phyloP scores from a whole-genome alignment of 768 basidiomycete genomes.

The Pisolithus albus region DNA sequence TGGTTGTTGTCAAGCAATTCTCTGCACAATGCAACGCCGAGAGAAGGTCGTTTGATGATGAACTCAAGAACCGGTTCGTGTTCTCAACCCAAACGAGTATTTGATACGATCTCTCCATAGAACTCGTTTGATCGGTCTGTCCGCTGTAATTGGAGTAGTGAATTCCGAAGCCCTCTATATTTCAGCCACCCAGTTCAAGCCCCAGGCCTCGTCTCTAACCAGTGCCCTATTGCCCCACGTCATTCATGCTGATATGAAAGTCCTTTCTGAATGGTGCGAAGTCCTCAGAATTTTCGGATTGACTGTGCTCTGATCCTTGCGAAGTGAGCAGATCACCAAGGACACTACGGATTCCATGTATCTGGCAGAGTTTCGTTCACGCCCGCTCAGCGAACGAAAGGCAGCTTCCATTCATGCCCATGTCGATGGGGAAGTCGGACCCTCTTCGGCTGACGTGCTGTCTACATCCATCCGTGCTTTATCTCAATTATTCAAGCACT shows the following conservation, averaged over 20 bases:
- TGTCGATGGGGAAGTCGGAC: constrained; percentile 82
- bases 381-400: constrained; percentile 71
- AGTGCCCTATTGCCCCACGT: constrained; percentile 65
- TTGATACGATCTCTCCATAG: constrained; percentile 30
- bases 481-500: constrained; percentile 65
- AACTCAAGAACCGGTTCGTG: constrained; percentile 65
- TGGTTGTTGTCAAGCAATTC: constrained; percentile 60
- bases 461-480: constrained; percentile 67
- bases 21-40: constrained; percentile 49
- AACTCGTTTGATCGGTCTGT: constrained; percentile 79
- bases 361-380: constrained; percentile 75
- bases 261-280: constrained; percentile 63
- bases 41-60: constrained; percentile 49
- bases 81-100: background rate
- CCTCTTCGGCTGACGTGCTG: constrained; percentile 64
- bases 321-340: constrained; percentile 55
- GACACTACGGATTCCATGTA: constrained; percentile 71
- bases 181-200: constrained; percentile 61
- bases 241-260: constrained; percentile 50
- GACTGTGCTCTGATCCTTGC: background rate
- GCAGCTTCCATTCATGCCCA: constrained; percentile 88
- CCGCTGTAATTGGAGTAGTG: constrained; percentile 71
- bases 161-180: constrained; percentile 81
- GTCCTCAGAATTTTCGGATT: background rate
- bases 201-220: constrained; percentile 65